These are phyloP conservation scores for Phytophthora sp. DNA, from an alignment of 352 stramenopile genomes.

Conservation along the genomic window DNA sequence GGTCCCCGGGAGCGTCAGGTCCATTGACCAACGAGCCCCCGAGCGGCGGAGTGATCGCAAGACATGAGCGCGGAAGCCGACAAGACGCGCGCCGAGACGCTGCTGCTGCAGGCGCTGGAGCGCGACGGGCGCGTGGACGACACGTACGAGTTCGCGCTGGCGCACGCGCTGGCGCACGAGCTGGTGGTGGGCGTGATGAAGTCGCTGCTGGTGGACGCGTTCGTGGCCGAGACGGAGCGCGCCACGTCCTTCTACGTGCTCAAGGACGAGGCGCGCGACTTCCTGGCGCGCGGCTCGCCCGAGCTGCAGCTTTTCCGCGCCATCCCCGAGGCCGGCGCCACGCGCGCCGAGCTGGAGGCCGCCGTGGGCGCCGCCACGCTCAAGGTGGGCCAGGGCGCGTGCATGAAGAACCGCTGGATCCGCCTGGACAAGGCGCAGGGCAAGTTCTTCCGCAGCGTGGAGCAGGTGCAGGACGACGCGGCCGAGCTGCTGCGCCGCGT, in stretches of 20 bases:
- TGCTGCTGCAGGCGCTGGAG: constrained; percentile 66
- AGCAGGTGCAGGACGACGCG: constrained; percentile 66
- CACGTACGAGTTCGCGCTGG: constrained; percentile 84
- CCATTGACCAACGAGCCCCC: constrained; percentile 32
- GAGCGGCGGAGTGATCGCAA: background rate
- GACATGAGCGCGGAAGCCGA: constrained; percentile 59
- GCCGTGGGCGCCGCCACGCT: constrained; percentile 84
- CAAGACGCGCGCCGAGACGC: constrained; percentile 77
- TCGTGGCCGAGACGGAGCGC: constrained; percentile 84
- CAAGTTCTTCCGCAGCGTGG: constrained; percentile 87
- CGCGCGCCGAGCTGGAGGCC: constrained; percentile 82
- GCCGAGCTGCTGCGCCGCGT: constrained; percentile 90
- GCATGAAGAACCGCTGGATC: constrained; percentile 99
- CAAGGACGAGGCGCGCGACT: constrained; percentile 89
- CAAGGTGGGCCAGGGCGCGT: constrained; percentile 97
- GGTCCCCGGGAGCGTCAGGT: no score
- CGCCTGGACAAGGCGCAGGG: constrained; percentile 92
- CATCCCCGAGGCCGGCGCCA: constrained; percentile 71
- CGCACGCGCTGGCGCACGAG: constrained; percentile 89
- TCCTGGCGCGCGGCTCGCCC: constrained; percentile 75
- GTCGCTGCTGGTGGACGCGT: constrained; percentile 94
- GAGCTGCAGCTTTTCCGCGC: constrained; percentile 87
- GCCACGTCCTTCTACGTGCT: constrained; percentile 93
- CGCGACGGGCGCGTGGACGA: constrained; percentile 61
- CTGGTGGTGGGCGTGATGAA: constrained; percentile 96